A percentile compares a stretch with the other conserved stretches of the same genome.
Conservation (phyloP, 2,329 filamentous ascomycete species). For the Colletotrichum godetiae region DNA sequence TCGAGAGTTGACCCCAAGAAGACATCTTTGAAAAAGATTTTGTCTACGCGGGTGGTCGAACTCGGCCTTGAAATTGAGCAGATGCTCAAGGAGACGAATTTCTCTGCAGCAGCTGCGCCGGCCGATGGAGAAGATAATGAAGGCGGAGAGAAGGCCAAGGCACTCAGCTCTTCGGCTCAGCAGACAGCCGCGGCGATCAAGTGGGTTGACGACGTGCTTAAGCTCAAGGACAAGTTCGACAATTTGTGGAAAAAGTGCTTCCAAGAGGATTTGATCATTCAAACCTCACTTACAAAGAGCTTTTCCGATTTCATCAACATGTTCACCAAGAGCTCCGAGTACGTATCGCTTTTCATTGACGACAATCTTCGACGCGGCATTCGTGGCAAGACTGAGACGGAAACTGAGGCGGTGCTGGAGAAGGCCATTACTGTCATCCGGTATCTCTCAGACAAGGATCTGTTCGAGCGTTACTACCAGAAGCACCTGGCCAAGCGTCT, state of each 20-base stretch:
- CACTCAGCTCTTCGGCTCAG: slow-evolving; percentile 65
- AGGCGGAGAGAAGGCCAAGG: slow-evolving; percentile 59
- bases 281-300: slow-evolving; percentile 85
- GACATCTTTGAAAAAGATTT: slow-evolving; percentile 72
- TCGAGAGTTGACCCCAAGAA: slow-evolving; percentile 82
- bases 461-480: slow-evolving; percentile 98
- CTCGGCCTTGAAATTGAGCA: slow-evolving; percentile 88
- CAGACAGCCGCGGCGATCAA: slow-evolving; percentile 89
- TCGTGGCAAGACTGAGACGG: slow-evolving; percentile 89
- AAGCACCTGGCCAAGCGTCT: slow-evolving; percentile 92
- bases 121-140: slow-evolving; percentile 61
- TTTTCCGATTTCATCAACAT: slow-evolving; percentile 94
- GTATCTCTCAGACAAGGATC: slow-evolving; percentile 90
- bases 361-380: slow-evolving; percentile 95
- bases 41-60: slow-evolving; percentile 81
- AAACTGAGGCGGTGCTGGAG: slow-evolving; percentile 86
- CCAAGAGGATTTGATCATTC: slow-evolving; percentile 77
- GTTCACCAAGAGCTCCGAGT: slow-evolving; percentile 88
- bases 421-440: slow-evolving; percentile 90
- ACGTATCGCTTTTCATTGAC: slow-evolving; percentile 95
- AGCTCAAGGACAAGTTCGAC: slow-evolving; percentile 91
- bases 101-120: slow-evolving; percentile 53
- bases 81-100: slow-evolving; percentile 65
- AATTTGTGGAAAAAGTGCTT: slow-evolving; percentile 81
- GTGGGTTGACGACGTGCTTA: slow-evolving; percentile 93